Base-by-base conservation (phyloP, 164 flowering plant species). In the Chimonanthus praecox region DNA sequence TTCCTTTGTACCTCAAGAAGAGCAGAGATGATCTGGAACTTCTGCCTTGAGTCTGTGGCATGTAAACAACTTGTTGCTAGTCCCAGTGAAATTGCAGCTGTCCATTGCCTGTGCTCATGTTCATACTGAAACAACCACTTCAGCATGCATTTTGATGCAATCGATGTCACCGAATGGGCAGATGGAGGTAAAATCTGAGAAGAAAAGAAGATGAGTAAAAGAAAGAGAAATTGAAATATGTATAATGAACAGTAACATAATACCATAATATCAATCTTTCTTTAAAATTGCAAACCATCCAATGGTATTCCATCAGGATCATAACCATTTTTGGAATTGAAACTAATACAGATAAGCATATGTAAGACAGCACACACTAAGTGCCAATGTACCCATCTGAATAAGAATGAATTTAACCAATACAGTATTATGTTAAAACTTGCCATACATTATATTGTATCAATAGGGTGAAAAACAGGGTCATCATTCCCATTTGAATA, bases 61-160 rank as follows among this genome's bases (percentile, higher is more conserved):
- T 94, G 97, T 67, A 92, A 77, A 80, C 84, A 85, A 79, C 86
- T 81, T 72, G 97, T 88, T 70, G 92, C 80, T 77, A 88, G 78
- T 63, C 99, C 99, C 78, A 96, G 84, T 58, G 97, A 87, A 49
- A 93, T 84, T 68, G 98, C 99, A 74, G 97, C 90, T 4, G 98
- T 78, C 99, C 98, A 96, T 75, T 93, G 98, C 67, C 88, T 90
- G 75, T 88, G 83, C 72, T 96, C 99, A 78, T 92, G 99, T 74
- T 93, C 97, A 84, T 87, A 78, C 81, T 91, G 90, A 76, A 79
- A 82, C 78, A 96, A 79, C 97, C 97, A 93, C 61, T 78, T 76
- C 72, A 90, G 72, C 67, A 96, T 84, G 79, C 89, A 90, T 74
- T 85, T 83, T 60, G 94, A 86, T 67, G 95, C 94, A 79, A 84